A percentile compares a stretch with the other conserved stretches of the same genome.
phyloP scores from a whole-genome alignment of 176 grass and related monocot genomes.

The Oropetium thomaeum region DNA sequence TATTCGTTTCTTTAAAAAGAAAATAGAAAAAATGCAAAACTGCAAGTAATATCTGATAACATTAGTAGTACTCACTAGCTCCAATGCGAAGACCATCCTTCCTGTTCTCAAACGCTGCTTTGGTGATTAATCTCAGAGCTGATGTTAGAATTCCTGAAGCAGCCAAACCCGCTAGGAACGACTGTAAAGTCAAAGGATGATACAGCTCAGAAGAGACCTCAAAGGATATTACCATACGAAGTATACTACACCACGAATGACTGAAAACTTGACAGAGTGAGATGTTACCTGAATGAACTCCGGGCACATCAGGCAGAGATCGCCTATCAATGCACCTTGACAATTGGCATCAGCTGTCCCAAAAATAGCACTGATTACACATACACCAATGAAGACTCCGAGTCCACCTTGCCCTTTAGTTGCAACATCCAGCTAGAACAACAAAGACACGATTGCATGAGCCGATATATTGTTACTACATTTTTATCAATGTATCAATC shows the following conservation, averaged over 20 bases:
- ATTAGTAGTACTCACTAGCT: constrained; percentile 43
- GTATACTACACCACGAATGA: constrained; percentile 18
- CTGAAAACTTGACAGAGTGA: not conserved
- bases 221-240: constrained; percentile 18
- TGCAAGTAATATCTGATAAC: constrained; percentile 15
- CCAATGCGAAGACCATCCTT: constrained; percentile 74
- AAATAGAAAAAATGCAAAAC: not conserved
- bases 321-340: constrained; percentile 89
- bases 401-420: constrained; percentile 78
- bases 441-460: constrained; percentile 10
- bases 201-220: constrained; percentile 25
- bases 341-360: constrained; percentile 81
- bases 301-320: constrained; percentile 90
- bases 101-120: constrained; percentile 73
- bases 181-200: constrained; percentile 35
- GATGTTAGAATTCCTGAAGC: constrained; percentile 66
- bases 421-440: constrained; percentile 80
- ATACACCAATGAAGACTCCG: constrained; percentile 75
- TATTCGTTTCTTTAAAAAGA: not conserved
- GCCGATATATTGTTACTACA: not conserved
- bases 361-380: constrained; percentile 78
- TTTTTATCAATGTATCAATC: no score
- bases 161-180: constrained; percentile 62
- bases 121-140: constrained; percentile 65
- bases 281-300: constrained; percentile 81